Evolutionary conservation across 257 asterid genomes (phyloP), one percentile per base, ranked within the genome.

Genomic region (Ajuga chamaepitys): DNA sequence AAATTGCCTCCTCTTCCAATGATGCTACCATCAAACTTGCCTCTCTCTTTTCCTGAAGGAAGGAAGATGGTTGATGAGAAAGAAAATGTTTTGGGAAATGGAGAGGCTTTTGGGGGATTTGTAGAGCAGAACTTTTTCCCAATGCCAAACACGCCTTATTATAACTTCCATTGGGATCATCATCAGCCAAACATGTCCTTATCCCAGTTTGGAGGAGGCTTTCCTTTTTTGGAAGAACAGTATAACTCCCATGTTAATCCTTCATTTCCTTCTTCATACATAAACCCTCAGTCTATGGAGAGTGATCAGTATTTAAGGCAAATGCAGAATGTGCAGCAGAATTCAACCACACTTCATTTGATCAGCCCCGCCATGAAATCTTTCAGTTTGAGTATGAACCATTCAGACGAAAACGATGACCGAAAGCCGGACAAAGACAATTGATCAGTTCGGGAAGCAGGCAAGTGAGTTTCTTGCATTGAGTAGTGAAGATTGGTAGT

Each of bases 1-100:
- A 75, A 79, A 9, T 89, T 88, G 53, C 95, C 96, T 8, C 95
- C 96, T 2, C 82, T 88, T 3, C 91, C 81, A 2, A 63, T 71
- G 25, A 78, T 76, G 8, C 83, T 75, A 7, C 44, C 65, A 17
- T 9, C 71, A 4, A 69, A 44, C 46, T 70, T 76, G 58, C n/a
- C 57, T 32, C 41, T 32, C 11, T 13, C 32, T 12, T 24, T 60
- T 32, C 28, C 16, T 71, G 47, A 32, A n/a, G 64, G 7, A 57
- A 67, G 25, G 64, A 64, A 46, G 72, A 28, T 7, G 21, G 18
- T n/a, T n/a, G n/a, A 5, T 26, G 79, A 58, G 18, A 70, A 54
- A 40, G 72, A 72, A 30, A 62, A 69, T 66, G 67, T 69, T 44
- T 45, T 50, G 61, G 50, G 72, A 46, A 62, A 71, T 60, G 69